Evolutionary conservation across 2,329 filamentous ascomycete species (phyloP).

Genomic region (Dissoconium aciculare): DNA sequence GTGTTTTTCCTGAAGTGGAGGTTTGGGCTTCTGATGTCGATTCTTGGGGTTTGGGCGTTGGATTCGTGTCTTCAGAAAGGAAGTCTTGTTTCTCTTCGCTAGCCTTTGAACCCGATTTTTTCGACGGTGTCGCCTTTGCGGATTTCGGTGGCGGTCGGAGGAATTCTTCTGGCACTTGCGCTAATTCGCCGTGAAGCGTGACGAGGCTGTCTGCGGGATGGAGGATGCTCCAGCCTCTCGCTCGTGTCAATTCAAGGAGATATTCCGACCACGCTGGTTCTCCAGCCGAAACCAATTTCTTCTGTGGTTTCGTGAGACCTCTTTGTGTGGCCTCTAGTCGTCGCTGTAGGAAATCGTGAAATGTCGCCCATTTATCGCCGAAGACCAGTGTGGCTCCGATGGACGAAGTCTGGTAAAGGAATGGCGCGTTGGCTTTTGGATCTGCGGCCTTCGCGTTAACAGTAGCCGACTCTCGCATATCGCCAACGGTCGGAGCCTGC

Average conservation of each 20-base stretch:
- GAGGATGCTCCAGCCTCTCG: conserved; percentile 61
- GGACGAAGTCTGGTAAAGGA: conserved; percentile 74
- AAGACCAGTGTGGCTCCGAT: conserved; percentile 71
- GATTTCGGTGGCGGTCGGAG: conserved; percentile 3
- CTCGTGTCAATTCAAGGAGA: conserved; percentile 58
- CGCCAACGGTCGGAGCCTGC: conserved; percentile 26
- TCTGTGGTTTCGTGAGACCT: conserved; percentile 15
- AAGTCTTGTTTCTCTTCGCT: conserved; percentile 25
- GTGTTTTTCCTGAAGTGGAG: conserved; percentile 31
- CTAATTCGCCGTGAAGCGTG: conserved; percentile 65
- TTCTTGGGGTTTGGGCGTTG: conserved; percentile 9
- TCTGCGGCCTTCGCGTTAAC: conserved; percentile 7
- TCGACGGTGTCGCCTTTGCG: conserved; percentile 5
- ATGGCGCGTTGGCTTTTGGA: conserved; percentile 37
- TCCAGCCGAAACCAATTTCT: conserved; percentile 49
- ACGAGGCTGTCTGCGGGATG: conserved; percentile 56
- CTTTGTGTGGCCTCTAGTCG: conserved; percentile 25
- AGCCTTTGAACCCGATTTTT: neutral
- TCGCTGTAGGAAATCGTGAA: conserved; percentile 64
- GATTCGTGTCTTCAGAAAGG: conserved; percentile 22
- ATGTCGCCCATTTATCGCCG: conserved; percentile 72
- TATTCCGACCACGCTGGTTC: conserved; percentile 69
- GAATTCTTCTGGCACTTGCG: conserved; percentile 55
- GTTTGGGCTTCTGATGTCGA: conserved; percentile 34
- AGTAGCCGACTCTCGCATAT: conserved; percentile 24